Percentiles rank a stretch among this genome's conserved stretches.
Conservation (phyloP, 805 yeast genomes). For the Candida boleticola region DNA sequence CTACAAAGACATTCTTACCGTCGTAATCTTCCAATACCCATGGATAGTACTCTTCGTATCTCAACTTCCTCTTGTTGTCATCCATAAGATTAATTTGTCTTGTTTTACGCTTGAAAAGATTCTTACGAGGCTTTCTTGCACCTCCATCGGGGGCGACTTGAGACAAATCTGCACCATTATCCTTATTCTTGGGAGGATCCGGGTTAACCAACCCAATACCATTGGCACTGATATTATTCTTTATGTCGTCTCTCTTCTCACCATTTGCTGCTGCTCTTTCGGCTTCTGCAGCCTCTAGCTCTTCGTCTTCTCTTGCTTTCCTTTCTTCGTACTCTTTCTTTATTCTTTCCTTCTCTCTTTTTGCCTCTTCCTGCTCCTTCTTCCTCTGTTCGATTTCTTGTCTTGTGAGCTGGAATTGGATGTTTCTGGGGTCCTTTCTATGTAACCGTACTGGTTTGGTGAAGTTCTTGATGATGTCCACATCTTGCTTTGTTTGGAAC, state of each 20-base stretch:
- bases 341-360: conserved; percentile 19
- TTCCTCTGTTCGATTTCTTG: conserved; percentile 65
- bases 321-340: conserved; percentile 10
- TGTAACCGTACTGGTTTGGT: conserved; percentile 83
- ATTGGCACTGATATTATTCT: conserved; percentile 7
- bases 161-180: conserved; percentile 47
- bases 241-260: conserved; percentile 13
- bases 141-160: conserved; percentile 92
- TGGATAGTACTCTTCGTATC: conserved; percentile 96
- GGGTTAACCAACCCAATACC: conserved; percentile 1
- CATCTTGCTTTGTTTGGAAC: conserved; percentile 69
- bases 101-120: conserved; percentile 71
- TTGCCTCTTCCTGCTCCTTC: conserved; percentile 31
- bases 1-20: conserved; percentile 91
- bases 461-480: conserved; percentile 71
- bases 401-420: conserved; percentile 81
- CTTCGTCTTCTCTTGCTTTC: conserved; percentile 9
- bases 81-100: conserved; percentile 79
- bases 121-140: conserved; percentile 63
- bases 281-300: conserved; percentile 15
- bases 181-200: conserved; percentile 12
- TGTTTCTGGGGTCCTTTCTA: conserved; percentile 88
- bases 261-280: conserved; percentile 15
- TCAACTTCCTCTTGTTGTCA: conserved; percentile 75
- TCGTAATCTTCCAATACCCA: conserved; percentile 98